phyloP scores from a whole-genome alignment of 2,329 filamentous ascomycete species.

The Tolypocladium pustulatum region DNA sequence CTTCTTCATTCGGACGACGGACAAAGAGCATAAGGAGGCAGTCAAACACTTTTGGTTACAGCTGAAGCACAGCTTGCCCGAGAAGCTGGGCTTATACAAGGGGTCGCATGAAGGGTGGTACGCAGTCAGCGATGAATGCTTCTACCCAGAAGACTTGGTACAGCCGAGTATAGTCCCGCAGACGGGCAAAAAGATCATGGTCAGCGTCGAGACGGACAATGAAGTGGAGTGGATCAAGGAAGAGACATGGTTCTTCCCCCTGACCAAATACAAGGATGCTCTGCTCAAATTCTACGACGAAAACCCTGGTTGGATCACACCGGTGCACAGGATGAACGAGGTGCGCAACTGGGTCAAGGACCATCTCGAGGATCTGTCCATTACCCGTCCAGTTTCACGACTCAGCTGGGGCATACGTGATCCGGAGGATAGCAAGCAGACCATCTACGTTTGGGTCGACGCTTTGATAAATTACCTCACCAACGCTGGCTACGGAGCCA shows the following conservation, averaged over 20 bases:
- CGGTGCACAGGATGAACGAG: slow-evolving; percentile 62
- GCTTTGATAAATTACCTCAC: slow-evolving; percentile 91
- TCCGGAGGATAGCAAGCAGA: slow-evolving; percentile 74
- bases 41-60: slow-evolving; percentile 86
- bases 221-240: slow-evolving; percentile 94
- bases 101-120: slow-evolving; percentile 92
- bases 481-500: slow-evolving; percentile 59
- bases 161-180: slow-evolving; percentile 64
- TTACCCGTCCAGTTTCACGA: slow-evolving; percentile 71
- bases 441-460: slow-evolving; percentile 97
- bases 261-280: slow-evolving; percentile 71
- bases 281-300: slow-evolving; percentile 70
- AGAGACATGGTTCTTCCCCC: slow-evolving; percentile 86
- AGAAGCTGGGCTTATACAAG: slow-evolving; percentile 71
- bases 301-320: slow-evolving; percentile 71
- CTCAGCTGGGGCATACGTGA: slow-evolving; percentile 84
- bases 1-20: slow-evolving; percentile 87
- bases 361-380: slow-evolving; percentile 76
- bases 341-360: slow-evolving; percentile 66
- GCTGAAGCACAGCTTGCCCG: slow-evolving; percentile 41
- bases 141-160: slow-evolving; percentile 72
- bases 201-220: slow-evolving; percentile 77
- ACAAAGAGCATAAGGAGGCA: slow-evolving; percentile 67
- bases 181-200: slow-evolving; percentile 76
- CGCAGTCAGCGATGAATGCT: slow-evolving; percentile 91